Evolutionary conservation across 345 rosid genomes (phyloP).

Genomic region (Bruguiera sexangula): DNA sequence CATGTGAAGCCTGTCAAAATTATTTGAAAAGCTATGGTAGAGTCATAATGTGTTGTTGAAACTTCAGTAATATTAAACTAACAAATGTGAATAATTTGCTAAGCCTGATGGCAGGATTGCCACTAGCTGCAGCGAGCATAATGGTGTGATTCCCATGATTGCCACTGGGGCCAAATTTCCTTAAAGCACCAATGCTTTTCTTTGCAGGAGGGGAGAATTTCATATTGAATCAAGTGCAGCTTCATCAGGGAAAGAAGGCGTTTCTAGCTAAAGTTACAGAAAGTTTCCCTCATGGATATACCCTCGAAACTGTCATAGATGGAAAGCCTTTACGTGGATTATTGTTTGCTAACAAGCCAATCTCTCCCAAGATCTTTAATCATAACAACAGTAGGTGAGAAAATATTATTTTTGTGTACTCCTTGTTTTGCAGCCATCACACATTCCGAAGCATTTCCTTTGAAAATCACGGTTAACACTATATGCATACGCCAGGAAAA

Average conservation of each 20-base stretch:
- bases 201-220: slow-evolving; percentile 55
- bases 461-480: slow-evolving; percentile 10
- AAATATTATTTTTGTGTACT: slow-evolving; percentile 10
- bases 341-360: slow-evolving; percentile 66
- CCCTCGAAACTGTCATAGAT: slow-evolving; percentile 75
- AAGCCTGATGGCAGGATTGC: too few species aligned
- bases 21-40: too few species aligned
- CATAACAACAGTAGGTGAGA: slow-evolving; percentile 47
- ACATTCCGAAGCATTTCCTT: slow-evolving; percentile 1
- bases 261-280: slow-evolving; percentile 84
- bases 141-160: too few species aligned
- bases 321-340: slow-evolving; percentile 88
- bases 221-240: slow-evolving; percentile 31
- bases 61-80: too few species aligned
- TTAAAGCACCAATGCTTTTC: slow-evolving; percentile 6
- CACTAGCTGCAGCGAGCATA: too few species aligned
- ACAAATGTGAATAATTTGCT: too few species aligned
- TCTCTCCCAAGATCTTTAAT: slow-evolving; percentile 27
- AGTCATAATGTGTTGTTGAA: too few species aligned
- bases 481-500: slow-evolving; percentile 45
- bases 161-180: slow-evolving; percentile 1
- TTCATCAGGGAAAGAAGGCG: slow-evolving; percentile 59
- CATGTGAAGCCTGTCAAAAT: too few species aligned
- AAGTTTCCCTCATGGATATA: slow-evolving; percentile 67
- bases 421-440: slow-evolving; percentile 5